Evolutionary conservation across 2,329 filamentous ascomycete species (phyloP), one percentile per base, ranked within the genome.

Genomic region (Colletotrichum tanaceti): DNA sequence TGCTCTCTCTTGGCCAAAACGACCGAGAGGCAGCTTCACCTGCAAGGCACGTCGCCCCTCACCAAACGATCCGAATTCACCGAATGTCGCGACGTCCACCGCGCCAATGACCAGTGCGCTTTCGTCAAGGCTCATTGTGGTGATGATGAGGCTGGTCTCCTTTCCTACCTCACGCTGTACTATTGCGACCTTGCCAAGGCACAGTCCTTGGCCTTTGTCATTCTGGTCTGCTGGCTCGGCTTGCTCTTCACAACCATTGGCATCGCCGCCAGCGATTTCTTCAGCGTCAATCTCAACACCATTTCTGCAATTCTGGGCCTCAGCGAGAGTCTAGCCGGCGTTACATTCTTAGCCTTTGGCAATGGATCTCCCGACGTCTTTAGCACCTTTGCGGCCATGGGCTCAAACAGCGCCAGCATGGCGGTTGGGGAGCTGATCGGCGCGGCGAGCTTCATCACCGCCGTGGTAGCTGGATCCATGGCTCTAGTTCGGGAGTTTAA

Each of bases 291-390:
- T 76, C 86, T 99, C 41, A 96, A 93, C 79, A 98, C 96, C 14
- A 96, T 99, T 74, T 91, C 96, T 24, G 91, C 87, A 65, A 89
- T 98, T 60, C 85, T 98, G 35, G 94, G 95, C 22, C 91, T 99
- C 83, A 98, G 94, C 78, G 94, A 99, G 82, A 98, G 93, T 78
- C 86, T 99, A 80, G 94, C 96, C 0, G 96, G 96, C 43, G 97
- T 99, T 35, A 99, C 96, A 0, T 97, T 99, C 75, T 83, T 99
- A 60, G 96, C 96, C 10, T 97, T 99, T 80, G 96, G 96, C 72
- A 99, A 99, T 83, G 96, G 96, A 60, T 98, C 95, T 70, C 96
- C 96, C 2, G 96, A 99, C 79, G 94, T 99, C 53, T 99, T 99
- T 80, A 98, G 94, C 72, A 99, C 96, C 2, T 98, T 99, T 81